Evolutionary conservation across 2,329 filamentous ascomycete species (phyloP).

Genomic region (Colletotrichum incanum): DNA sequence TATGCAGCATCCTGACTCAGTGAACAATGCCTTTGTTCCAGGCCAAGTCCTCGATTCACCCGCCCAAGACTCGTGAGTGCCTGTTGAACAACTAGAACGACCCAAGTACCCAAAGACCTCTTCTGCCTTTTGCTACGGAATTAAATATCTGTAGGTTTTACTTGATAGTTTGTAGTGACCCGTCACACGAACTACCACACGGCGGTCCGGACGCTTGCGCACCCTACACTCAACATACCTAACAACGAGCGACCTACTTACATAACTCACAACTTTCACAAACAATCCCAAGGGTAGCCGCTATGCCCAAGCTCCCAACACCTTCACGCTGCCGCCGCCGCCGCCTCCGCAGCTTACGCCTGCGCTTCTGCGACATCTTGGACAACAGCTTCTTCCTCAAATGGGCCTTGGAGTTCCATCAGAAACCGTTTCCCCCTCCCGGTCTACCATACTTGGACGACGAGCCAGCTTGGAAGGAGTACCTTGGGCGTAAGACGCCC

Average conservation of each 20-base stretch:
- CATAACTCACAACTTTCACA: conserved; percentile 1
- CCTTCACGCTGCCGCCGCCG: background rate
- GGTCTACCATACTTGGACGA: background rate
- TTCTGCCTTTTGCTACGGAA: background rate
- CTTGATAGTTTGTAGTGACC: too few species aligned
- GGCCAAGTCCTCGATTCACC: background rate
- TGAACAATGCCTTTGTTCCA: background rate
- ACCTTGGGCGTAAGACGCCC: background rate
- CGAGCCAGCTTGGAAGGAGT: background rate
- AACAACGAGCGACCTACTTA: background rate
- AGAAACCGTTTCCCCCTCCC: background rate
- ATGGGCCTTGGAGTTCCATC: background rate
- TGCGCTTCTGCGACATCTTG: background rate
- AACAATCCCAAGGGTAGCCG: background rate
- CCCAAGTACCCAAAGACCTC: background rate
- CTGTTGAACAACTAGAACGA: background rate
- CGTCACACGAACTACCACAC: too few species aligned
- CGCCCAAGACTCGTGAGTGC: background rate
- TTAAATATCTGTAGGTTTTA: background rate
- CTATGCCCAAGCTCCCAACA: background rate
- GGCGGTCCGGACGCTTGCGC: background rate
- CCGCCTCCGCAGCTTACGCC: background rate
- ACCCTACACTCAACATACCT: background rate
- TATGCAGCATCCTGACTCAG: background rate
- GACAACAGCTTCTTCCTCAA: background rate